Base-by-base conservation (phyloP, 2,329 filamentous ascomycete genomes). In the Clonostachys byssicola region DNA sequence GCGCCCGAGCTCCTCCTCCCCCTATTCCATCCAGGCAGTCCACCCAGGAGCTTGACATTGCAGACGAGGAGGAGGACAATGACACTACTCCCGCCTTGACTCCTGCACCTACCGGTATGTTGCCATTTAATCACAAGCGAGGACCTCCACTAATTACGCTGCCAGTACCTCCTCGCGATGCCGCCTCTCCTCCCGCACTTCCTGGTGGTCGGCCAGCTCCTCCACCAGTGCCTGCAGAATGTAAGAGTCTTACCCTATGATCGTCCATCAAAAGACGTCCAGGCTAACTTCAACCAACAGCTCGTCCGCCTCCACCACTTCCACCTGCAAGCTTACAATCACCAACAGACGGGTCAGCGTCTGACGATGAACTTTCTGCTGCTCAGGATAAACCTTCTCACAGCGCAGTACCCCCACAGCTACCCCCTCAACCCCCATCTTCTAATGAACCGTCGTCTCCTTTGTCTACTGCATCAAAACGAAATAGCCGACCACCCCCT, bases 331-430 rank as follows among this genome's bases (percentile, higher is more conserved):
- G 73, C 40, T 61, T 80, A 14, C 73, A 77, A 43, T 88, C 88
- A 39, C 84, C 83, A 42, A 89, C 84, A 49, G 78, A 86, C 51
- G 91, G 90, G 33, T 95, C 90, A 2, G 89, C 88, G 62, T 94
- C 92, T 40, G 92, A 95, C 56, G 92, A 96, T 62, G 92, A 96
- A 64, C 71, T 91, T 57, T 90, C 87, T 10, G 72, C 73, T 46
- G 66, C 67, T 59, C 60, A 76, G 54, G 66, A 72, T 44, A 65
- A 75, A 53, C 56, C 67, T 58, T 46, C 75, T 17, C 67, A 72
- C 35, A 68, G 67, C 18, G 61, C 68, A 16, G 65, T 68, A 45
- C 64, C 64, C 45, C 65, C 67, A 33, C 64, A 67, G 46, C 66
- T 66, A 18, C 71, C 72, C 44, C 71, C 71, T 12, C 72, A 73